phyloP scores from a whole-genome alignment of 1,139 yeast genomes.

The Sugiyamaella xylanicola region DNA sequence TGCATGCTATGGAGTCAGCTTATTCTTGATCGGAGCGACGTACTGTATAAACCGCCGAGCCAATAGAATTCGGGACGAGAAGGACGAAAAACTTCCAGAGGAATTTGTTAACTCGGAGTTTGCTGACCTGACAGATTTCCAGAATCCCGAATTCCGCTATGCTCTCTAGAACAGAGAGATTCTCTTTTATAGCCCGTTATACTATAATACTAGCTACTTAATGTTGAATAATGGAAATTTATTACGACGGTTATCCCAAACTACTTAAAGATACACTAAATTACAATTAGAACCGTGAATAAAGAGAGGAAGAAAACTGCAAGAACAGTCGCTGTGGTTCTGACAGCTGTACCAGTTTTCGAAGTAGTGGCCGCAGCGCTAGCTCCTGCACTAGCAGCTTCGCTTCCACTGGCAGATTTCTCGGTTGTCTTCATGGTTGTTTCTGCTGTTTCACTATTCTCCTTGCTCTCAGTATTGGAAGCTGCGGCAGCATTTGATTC shows the following conservation, averaged over 20 bases:
- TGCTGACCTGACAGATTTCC: conserved; percentile 67
- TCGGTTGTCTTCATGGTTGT: not conserved
- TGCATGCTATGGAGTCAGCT: conserved; percentile 39
- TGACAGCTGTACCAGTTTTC: not conserved
- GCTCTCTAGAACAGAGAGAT: conserved; percentile 24
- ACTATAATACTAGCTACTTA: no score
- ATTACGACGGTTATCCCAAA: no score
- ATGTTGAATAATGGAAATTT: no score
- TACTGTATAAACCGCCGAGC: conserved; percentile 43
- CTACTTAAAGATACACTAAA: not conserved
- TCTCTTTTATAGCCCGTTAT: no score
- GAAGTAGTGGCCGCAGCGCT: conserved; percentile 4
- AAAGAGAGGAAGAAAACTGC: not conserved
- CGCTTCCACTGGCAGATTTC: conserved; percentile 7
- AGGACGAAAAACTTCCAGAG: conserved; percentile 30
- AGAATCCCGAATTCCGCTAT: conserved; percentile 54
- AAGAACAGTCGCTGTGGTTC: not conserved
- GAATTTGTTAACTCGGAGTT: conserved; percentile 50
- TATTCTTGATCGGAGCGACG: conserved; percentile 33
- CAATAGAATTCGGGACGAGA: conserved; percentile 42
- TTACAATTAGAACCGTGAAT: not conserved
- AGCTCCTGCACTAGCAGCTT: not conserved
- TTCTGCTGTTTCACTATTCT: not conserved
- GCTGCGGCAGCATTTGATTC: not conserved
- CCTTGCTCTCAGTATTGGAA: not conserved